These are phyloP conservation scores for Solanum clarkiae DNA, from an alignment of 257 asterid genomes.

Conservation along the genomic window DNA sequence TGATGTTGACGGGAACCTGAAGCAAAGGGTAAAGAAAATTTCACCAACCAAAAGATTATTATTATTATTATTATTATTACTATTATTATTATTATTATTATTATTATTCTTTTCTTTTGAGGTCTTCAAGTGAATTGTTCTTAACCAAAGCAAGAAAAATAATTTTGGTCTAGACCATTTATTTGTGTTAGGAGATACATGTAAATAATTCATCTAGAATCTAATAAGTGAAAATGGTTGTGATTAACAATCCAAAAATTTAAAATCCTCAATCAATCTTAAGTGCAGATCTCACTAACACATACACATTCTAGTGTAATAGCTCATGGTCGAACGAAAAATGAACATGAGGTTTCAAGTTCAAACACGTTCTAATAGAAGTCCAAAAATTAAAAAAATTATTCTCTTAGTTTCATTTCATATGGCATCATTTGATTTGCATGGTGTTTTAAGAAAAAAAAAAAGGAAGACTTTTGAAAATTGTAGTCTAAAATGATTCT, in stretches of 20 bases:
- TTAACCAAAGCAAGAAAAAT: too few species aligned
- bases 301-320: not conserved
- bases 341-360: not conserved
- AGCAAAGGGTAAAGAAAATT: not conserved
- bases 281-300: not conserved
- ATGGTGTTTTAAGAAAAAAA: too few species aligned
- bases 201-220: not conserved
- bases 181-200: not conserved
- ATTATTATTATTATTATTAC: too few species aligned
- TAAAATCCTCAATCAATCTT: fast-evolving
- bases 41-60: not conserved
- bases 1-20: not conserved
- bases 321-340: not conserved
- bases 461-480: too few species aligned
- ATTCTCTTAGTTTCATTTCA: too few species aligned
- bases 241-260: not conserved
- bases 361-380: not conserved
- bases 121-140: not conserved
- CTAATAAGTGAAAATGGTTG: not conserved
- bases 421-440: too few species aligned
- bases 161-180: too few species aligned
- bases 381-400: not conserved
- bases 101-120: not conserved
- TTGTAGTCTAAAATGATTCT: too few species aligned
- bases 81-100: not conserved